These are phyloP conservation scores for Knoxdaviesia proteae DNA, from an alignment of 2,329 filamentous ascomycete genomes.

Conservation along the genomic window DNA sequence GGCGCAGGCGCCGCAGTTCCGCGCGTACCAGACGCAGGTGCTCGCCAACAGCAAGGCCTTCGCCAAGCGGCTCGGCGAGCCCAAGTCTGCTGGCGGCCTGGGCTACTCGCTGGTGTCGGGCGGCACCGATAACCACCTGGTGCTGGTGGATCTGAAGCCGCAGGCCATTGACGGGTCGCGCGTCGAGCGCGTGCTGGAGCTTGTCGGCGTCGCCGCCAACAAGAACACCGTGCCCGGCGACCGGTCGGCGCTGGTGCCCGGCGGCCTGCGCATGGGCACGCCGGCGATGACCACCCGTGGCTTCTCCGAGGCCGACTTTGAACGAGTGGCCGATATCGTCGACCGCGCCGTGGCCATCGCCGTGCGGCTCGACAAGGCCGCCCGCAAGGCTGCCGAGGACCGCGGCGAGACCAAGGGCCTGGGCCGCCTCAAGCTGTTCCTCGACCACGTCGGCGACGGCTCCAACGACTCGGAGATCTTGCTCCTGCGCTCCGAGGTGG, in stretches of 20 bases:
- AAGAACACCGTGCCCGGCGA: conserved; percentile 98
- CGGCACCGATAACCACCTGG: conserved; percentile 93
- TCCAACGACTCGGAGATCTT: conserved; percentile 50
- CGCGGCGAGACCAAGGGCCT: conserved; percentile 40
- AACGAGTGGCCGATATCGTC: conserved; percentile 65
- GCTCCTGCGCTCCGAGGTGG: conserved; percentile 53
- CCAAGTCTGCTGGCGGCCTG: conserved; percentile 54
- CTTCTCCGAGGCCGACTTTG: conserved; percentile 78
- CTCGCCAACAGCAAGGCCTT: conserved; percentile 81
- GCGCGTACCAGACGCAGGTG: conserved; percentile 76
- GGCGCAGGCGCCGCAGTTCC: conserved; percentile 74
- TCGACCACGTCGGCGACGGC: conserved; percentile 46
- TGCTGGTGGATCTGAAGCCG: conserved; percentile 78
- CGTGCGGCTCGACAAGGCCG: conserved; percentile 52
- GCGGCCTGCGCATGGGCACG: conserved; percentile 81
- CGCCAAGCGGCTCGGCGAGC: conserved; percentile 41
- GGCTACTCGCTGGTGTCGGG: conserved; percentile 82
- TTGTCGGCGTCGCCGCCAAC: conserved; percentile 92
- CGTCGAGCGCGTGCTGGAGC: conserved; percentile 74
- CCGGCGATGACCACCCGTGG: conserved; percentile 95
- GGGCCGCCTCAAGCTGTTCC: conserved; percentile 43
- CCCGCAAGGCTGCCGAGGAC: conserved; percentile 45
- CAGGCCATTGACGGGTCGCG: conserved; percentile 74
- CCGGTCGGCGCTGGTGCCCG: conserved; percentile 78
- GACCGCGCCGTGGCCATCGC: conserved; percentile 67